Base-by-base conservation (phyloP, 108 stramenopile genomes). In the Skeletonema menzelii region DNA sequence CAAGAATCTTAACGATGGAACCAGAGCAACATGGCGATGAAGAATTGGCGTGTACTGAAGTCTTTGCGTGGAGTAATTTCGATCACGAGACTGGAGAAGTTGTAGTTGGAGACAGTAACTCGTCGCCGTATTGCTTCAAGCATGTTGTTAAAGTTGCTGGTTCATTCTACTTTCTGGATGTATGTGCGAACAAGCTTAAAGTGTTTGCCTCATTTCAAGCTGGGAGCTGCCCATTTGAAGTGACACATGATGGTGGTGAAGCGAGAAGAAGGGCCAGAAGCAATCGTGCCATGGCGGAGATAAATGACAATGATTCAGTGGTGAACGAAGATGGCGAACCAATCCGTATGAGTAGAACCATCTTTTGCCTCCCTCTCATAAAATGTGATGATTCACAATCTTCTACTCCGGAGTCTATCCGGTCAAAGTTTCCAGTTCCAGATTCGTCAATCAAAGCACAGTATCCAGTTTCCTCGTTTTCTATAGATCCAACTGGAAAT, bases 401-500 rank as follows among this genome's bases (percentile, higher is more conserved):
- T 37, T 37, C 35, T 8, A 34, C 42, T 19, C 63, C 69, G 2
- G 69, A 77, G 55, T 40, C 57, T 4, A 77, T 69, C 37, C 26
- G 56, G 1, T 46, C 76, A 13, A 65, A 76, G 58, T 87, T 79
- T 65, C 86, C 85, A 42, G 10, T 63, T 27, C 72, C 85, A 26
- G 62, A 80, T 3, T 46, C 59, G 14, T 38, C 35, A 44, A 65
- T 90, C 28, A 4, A 47, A 5, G 85, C 78, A 35, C 71, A 78
- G 22, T 56, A 76, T 68, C 66, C 84, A 17, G 82, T 90, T 20
- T 47, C 72, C 0, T 67, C 80, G n/a, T 72, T 90, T 42, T 58
- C 55, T 7, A 56, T 90, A 8, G 85, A 84, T 53, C 38, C 69
- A 22, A 72, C 73, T 20, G 87, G 86, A 22, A 47, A 84, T 27